A percentile compares a stretch with the other conserved stretches of the same genome.
Evolutionary conservation across 441 rosid genomes (phyloP).

Genomic region (Gossypium trilobum): DNA sequence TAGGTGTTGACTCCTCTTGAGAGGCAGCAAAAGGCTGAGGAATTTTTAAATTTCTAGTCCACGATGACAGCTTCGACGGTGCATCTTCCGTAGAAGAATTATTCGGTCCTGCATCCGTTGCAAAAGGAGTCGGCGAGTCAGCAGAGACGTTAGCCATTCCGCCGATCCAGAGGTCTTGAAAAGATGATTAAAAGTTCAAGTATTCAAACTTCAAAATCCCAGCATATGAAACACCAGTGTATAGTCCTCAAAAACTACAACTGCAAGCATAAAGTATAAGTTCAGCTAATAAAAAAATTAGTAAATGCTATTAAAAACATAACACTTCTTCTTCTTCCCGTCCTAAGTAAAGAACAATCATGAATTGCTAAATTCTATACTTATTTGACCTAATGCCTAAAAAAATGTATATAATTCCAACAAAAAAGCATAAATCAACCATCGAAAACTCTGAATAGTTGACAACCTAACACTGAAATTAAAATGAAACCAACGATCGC

Average conservation of each 20-base stretch:
- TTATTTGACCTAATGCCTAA: not conserved
- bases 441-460: too few relatives aligned
- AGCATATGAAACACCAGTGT: slow-evolving; percentile 8
- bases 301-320: not conserved
- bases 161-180: slow-evolving; percentile 5
- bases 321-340: not conserved
- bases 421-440: not conserved
- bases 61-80: slow-evolving; percentile 56
- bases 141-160: slow-evolving; percentile 34
- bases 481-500: too few relatives aligned
- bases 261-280: slow-evolving; percentile 11
- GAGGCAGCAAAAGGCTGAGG: slow-evolving; percentile 58
- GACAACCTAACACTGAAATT: too few relatives aligned
- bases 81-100: slow-evolving; percentile 37
- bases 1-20: slow-evolving; percentile 34
- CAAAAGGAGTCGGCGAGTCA: slow-evolving; percentile 31
- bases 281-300: not conserved
- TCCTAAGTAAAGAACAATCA: not conserved
- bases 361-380: not conserved
- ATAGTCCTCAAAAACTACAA: not conserved
- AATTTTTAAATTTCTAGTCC: slow-evolving; percentile 82
- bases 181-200: slow-evolving; percentile 12
- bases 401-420: too few relatives aligned
- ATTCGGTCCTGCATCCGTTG: slow-evolving; percentile 28
- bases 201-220: slow-evolving; percentile 6